Evolutionary conservation across 768 basidiomycete genomes (phyloP), one percentile per base, ranked within the genome.

Genomic region (Mycena polygramma): DNA sequence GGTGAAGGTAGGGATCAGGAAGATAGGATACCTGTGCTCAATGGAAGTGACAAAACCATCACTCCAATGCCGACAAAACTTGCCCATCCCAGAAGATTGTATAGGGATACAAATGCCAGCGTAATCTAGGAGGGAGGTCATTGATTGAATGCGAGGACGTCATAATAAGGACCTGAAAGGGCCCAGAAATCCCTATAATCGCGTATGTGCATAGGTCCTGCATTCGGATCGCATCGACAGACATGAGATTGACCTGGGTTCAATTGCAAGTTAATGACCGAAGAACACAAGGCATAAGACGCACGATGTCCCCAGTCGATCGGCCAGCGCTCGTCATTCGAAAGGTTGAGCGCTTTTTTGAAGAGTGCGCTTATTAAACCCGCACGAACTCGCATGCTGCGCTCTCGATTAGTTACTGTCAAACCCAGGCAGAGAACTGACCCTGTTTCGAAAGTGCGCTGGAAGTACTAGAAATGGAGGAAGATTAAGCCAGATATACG

Each of bases 41-140:
- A 73, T 3, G 94, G 94, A 67, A 95, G 84, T 2, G 92, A 93
- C 60, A 94, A 75, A n/a, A 94, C 79, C 95, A 97, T 96, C 76
- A 97, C 89, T 0, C 85, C 94, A 1, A 97, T 93, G 7, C 96
- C 96, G 45, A 94, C 92, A 74, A 96, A 96, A 0, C 94, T 92
- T 10, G 94, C 87, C 95, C 95, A 97, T 8, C 96, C 97, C 35
- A 98, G 88, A 22, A 99, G 89, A 70, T 90, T 88, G 79, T 97
- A 97, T 15, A 99, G 85, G 3, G 94, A 96, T 30, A 97, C 79
- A 77, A 98, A 98, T 0, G 97, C 97, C 11, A 98, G 85, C 2
- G 84, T 88, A 71, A 98, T 94, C 91, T 95, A 70, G 41, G 3
- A 53, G 52, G 43, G 54, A 61, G 45, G 51, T 48, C 13, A 37